Evolutionary conservation across 768 basidiomycete species (phyloP), one percentile per base, ranked within the genome.

Genomic region (Trametes elegans): DNA sequence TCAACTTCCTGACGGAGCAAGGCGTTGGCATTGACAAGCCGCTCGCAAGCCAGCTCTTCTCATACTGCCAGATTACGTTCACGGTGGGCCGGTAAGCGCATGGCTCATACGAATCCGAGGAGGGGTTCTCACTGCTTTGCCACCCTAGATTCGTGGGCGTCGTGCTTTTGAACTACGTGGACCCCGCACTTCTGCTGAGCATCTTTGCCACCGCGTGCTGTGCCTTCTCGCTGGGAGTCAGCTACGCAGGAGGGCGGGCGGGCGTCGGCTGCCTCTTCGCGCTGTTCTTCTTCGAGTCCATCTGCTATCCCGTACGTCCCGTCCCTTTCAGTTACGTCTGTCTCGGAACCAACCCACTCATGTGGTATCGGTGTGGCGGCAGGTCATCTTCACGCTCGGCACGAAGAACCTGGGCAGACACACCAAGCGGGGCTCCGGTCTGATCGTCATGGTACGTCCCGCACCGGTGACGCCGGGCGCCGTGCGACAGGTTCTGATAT

Each of bases 221-320:
- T 34, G 40, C 79, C 28, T 83, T 86, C 64, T 72, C 74, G 47
- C 64, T 87, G 52, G 70, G 78, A 44, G 72, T 80, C 42, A 74
- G 82, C 9, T 73, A 78, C 23, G 65, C 81, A 7, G 70, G 75
- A 7, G 84, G 86, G 13, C 71, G 73, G 48, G 71, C 76, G 5
- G 87, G 81, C 29, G 70, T 89, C 36, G 80, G 74, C 9, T 84
- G 79, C 69, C 66, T 88, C 31, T 88, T 85, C 64, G 65, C 74
- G 51, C 70, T 88, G 50, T 87, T 87, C 76, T 86, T 84, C 75
- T 86, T 87, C 66, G 87, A 88, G 69, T 86, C 84, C 27, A 87
- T 88, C 55, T 88, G 85, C 62, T 85, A 85, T 59, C 83, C 84
- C 5, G 81, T 80, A 55, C 58, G 76, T 70, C 4, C 32, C 11